Evolutionary conservation across 164 flowering plant species (phyloP), one percentile per base, ranked within the genome.

Genomic region (Vitis rupestris): DNA sequence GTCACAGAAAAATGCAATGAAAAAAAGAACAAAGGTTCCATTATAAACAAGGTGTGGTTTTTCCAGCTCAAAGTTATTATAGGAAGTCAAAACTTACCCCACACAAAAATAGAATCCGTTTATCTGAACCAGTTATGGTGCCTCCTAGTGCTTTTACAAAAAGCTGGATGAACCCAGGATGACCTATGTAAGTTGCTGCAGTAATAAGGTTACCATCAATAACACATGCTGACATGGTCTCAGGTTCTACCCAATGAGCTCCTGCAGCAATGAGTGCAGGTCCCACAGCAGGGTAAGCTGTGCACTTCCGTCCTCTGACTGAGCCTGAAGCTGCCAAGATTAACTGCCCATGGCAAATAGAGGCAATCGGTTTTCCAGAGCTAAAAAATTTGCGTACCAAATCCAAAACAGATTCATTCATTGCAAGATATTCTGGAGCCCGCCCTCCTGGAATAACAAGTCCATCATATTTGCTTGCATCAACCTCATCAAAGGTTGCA

Each of bases 401-500:
- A 6, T 81, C 82, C 14, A 83, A 19, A 56, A 96, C 93, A 70
- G 91, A 85, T 70, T 80, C 81, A 76, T 93, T 71, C 81, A 88
- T 78, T 17, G 98, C 89, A 62, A 93, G 97, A 79, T 96, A 96
- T 71, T 96, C 99, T 9, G 98, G 97, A 49, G 99, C 88, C 53
- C 97, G 83, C 59, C 98, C 99, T 66, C 98, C 99, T 9, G 97
- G 97, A 57, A 96, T 70, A n/a, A 91, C 58, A 75, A 96, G 69
- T 9, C 98, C 99, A 84, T 93, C 95, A 74, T 93, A 96, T 30
- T 81, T 82, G 75, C 69, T 79, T 63, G 80, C 81, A 9, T 93
- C 89, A 57, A 88, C 79, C 64, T 90, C 93, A 75, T 86, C 91
- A 80, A 93, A 92, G 9, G 95, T 84, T 10, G 97, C 99, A 84